Evolutionary conservation across 345 rosid genomes (phyloP), one percentile per base, ranked within the genome.

Genomic region (Lepidium sativum): DNA sequence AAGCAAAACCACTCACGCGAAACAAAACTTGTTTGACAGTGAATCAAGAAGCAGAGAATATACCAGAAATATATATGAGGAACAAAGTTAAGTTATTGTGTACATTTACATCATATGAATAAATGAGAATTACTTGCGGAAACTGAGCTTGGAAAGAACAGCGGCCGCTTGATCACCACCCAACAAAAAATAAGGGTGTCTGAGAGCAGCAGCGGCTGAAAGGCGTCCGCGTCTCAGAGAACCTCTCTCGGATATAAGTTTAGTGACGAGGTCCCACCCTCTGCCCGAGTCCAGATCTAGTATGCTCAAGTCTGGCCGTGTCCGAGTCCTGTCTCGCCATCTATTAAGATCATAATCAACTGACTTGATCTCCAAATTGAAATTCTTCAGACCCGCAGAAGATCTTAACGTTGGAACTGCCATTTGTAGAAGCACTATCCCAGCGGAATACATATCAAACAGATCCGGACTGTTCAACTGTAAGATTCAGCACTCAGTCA

Each of bases 391-490:
- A 59, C 84, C 88, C 9, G 94, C 78, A 3, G 69, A 4, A 32
- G 94, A 80, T 72, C 98, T 81, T 57, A 92, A 47, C 45, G 63
- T 76, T 4, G 98, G 98, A 68, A 89, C 80, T 4, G 97, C 91
- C 97, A 92, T 92, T 82, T 92, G 98, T 75, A 92, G 64, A 55
- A 92, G 86, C 38, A 92, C 94, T 16, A 92, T 80, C 49, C 98
- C 98, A 40, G 87, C 88, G 6, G 97, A 89, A 56, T 89, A 89
- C 86, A 77, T 84, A 64, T 92, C 98, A 60, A 92, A 92, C 6
- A 92, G 82, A 79, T 92, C 98, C 20, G 98, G 98, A 77, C 94
- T 83, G 81, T 87, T 92, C 63, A 92, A 78, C 96, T 89, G 92
- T 76, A 73, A 65, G 42, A 70, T 63, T 5, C 32, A 62, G 77